Conservation (phyloP, 768 basidiomycete species). For the Termitomyces sp. region DNA sequence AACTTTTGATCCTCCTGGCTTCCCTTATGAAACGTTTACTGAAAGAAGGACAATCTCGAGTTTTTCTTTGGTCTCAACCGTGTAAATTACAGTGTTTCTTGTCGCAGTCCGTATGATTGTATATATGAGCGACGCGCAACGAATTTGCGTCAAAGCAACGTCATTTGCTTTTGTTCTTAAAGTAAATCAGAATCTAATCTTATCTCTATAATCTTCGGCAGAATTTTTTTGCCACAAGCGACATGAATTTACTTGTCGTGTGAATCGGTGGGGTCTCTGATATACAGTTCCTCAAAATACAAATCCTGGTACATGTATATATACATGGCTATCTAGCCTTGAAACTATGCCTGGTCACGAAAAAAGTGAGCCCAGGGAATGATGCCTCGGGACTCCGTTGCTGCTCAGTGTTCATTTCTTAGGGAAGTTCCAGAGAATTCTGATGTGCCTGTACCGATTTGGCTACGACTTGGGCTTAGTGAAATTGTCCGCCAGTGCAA, state of each 20-base stretch:
- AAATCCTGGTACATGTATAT: background rate
- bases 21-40: background rate
- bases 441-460: background rate
- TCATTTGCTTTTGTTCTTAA: background rate
- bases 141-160: background rate
- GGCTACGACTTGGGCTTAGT: background rate
- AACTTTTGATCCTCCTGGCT: background rate
- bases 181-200: background rate
- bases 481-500: no score
- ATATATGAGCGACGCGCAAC: background rate
- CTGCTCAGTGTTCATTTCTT: background rate
- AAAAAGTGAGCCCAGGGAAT: background rate
- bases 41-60: background rate
- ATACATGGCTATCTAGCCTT: background rate
- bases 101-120: background rate
- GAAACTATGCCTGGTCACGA: background rate
- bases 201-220: background rate
- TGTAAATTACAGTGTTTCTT: background rate
- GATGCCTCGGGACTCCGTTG: background rate
- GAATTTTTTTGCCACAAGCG: no score
- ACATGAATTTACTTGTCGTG: no score
- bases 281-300: background rate
- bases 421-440: background rate
- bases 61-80: background rate
- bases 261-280: background rate